Conservation (phyloP, 2,329 filamentous ascomycete species). For the Paecilomyces dactylethromorphus region DNA sequence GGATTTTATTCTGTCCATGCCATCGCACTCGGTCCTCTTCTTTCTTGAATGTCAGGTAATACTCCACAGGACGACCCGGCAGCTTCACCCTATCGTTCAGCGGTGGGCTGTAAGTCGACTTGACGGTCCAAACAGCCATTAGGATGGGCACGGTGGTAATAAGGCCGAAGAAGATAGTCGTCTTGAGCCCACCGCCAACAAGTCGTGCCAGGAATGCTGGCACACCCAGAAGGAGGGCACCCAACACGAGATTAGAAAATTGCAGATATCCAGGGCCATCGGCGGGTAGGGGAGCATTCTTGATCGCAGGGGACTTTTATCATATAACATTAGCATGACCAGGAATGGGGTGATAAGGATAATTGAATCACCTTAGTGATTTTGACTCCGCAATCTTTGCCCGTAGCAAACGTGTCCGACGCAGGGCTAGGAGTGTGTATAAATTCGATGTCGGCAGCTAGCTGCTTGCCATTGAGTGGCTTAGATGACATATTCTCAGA, state of each 20-base stretch:
- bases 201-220: constrained; percentile 79
- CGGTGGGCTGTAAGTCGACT: constrained; percentile 75
- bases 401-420: background rate
- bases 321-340: background rate
- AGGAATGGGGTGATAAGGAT: too few relatives aligned
- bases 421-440: background rate
- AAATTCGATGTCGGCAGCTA: background rate
- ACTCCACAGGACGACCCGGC: constrained; percentile 79
- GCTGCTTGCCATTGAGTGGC: background rate
- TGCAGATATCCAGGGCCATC: constrained; percentile 75
- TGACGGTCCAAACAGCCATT: constrained; percentile 71
- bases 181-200: constrained; percentile 78
- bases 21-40: constrained; percentile 41
- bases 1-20: constrained; percentile 44
- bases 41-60: constrained; percentile 58
- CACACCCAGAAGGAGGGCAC: constrained; percentile 61
- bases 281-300: constrained; percentile 88
- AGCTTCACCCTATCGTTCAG: constrained; percentile 87
- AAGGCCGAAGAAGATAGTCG: constrained; percentile 76
- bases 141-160: constrained; percentile 75
- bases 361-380: background rate
- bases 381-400: background rate
- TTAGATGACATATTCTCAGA: background rate
- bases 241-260: constrained; percentile 78
- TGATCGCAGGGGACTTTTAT: constrained; percentile 74